Percentiles rank a stretch among this genome's conserved stretches.
These are phyloP conservation scores for Calonectria naviculata DNA, from an alignment of 2,329 filamentous ascomycete species.

Conservation along the genomic window DNA sequence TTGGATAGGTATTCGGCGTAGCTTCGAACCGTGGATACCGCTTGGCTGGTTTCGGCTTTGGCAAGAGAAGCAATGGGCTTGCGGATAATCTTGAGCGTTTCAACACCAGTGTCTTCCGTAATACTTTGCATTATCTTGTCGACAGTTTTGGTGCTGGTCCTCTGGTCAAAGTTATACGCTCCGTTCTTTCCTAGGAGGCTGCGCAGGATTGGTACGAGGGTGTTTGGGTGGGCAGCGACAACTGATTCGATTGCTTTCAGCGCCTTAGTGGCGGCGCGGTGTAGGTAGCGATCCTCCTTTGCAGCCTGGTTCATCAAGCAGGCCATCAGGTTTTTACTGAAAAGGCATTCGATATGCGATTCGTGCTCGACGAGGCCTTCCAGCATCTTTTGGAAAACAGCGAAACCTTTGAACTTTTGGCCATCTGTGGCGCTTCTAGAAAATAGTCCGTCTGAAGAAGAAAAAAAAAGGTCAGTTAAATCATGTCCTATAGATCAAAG, in stretches of 20 bases:
- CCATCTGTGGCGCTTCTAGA: slow-evolving; percentile 84
- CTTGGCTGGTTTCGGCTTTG: slow-evolving; percentile 41
- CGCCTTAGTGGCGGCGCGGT: slow-evolving; percentile 81
- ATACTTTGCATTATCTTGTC: slow-evolving; percentile 77
- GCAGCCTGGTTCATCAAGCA: slow-evolving; percentile 87
- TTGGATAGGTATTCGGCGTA: slow-evolving; percentile 67
- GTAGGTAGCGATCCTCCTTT: slow-evolving; percentile 80
- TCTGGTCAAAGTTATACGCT: slow-evolving; percentile 83
- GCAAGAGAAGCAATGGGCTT: slow-evolving; percentile 51
- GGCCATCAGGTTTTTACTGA: slow-evolving; percentile 85
- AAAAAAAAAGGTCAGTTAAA: slow-evolving; percentile 42
- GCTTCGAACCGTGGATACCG: slow-evolving; percentile 53
- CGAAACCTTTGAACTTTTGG: slow-evolving; percentile 92
- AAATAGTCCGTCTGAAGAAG: slow-evolving; percentile 82
- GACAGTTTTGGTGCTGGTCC: slow-evolving; percentile 87
- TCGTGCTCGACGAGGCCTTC: slow-evolving; percentile 59
- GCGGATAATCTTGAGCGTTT: slow-evolving; percentile 60
- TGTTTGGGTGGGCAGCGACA: slow-evolving; percentile 69
- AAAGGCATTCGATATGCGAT: slow-evolving; percentile 67
- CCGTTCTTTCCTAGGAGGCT: slow-evolving; percentile 78
- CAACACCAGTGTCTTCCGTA: slow-evolving; percentile 65
- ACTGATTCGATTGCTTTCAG: slow-evolving; percentile 77
- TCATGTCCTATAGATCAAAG: no score
- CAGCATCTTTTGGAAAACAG: slow-evolving; percentile 84
- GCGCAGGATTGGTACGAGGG: slow-evolving; percentile 70